Base-by-base conservation (phyloP, 2,329 filamentous ascomycete genomes). In the Exophiala lecanii-corni region DNA sequence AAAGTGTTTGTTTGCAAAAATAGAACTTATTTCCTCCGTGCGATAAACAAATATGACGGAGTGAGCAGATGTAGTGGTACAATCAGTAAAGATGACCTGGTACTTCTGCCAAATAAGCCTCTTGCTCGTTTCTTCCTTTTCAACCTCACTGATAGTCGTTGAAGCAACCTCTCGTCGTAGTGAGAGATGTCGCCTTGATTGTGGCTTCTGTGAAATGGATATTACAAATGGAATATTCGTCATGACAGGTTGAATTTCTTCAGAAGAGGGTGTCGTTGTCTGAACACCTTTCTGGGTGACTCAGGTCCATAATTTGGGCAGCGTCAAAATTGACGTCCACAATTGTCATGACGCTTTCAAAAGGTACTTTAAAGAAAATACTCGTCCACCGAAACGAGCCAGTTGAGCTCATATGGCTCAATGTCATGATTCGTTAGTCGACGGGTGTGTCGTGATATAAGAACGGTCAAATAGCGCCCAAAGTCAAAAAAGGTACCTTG, bases 11-110 rank as follows among this genome's bases (percentile, higher is more conserved):
- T 25, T 36, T 20, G 39, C 40, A 40, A 26, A 26, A 12, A 45
- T 38, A 30, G 13, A 47, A 41, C 44, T n/a, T n/a, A 20, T 41
- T 45, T 28, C 31, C 47, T 55, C 53, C 53, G 51, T 55, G 43
- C 55, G 41, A 55, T 56, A 55, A 57, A 15, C 53, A 18, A 57
- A 57, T 55, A 56, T 55, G 55, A 57, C 55, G 45, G 55, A 57
- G 53, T 36, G 25, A 26, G 49, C 42, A 50, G 42, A 47, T 34
- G 32, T 36, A 18, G 50, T 51, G 55, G 55, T 57, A 45, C 55
- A 39, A 51, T 57, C 55, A 57, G 43, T 55, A 30, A 57, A 57
- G 55, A 57, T 45, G 55, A 54, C 55, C 51, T 45, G 23, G 31
- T 41, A 15, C 26, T 15, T 42, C 49, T 48, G 49, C 49, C 28